Base-by-base conservation (phyloP, 2,329 filamentous ascomycete species). In the Fusarium longipes region DNA sequence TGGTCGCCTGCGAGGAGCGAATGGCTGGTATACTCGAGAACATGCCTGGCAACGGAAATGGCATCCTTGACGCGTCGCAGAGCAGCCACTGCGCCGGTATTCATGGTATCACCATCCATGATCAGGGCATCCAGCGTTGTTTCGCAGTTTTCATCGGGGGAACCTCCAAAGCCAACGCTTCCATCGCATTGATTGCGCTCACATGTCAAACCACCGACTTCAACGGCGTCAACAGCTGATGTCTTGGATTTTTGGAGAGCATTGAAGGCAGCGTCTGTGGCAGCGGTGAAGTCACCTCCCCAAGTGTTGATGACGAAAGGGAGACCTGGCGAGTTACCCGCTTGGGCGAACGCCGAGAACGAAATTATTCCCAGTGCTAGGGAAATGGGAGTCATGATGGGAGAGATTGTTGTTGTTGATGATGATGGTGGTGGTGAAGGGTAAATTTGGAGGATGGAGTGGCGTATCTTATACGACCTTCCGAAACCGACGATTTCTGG, bases 51-150 rank as follows among this genome's bases (percentile, higher is more conserved):
- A 1, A 86, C 84, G 18, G 79, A 77, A 12, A 86, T 78, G 39
- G 84, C 84, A 61, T 84, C 76, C 36, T 75, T 78, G 20, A 87
- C 74, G 35, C 84, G 79, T 7, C 84, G 80, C 20, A 87, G 75
- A 1, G 78, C 82, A 0, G 83, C 85, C 7, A 87, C 84, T 7
- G 84, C 83, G 39, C 85, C 85, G 1, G 81, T 79, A 17, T 85
- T 84, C 76, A 87, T 79, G n/a, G 78, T 83, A 0, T 74, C 75
- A 27, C 85, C 84, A 71, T 87, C 84, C 81, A 87, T 86, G 73
- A 87, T 81, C 78, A 87, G 80, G n/a, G 85, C 84, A 74, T 87
- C 85, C 15, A 87, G 82, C 1, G 84, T 86, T 5, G 85, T 87
- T 76, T 87, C 85, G 75, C 85, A 87, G 30, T 76, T 73, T 71